These are phyloP conservation scores for Ophiostoma sp. DNA, from an alignment of 2,329 filamentous ascomycete genomes.

Conservation along the genomic window DNA sequence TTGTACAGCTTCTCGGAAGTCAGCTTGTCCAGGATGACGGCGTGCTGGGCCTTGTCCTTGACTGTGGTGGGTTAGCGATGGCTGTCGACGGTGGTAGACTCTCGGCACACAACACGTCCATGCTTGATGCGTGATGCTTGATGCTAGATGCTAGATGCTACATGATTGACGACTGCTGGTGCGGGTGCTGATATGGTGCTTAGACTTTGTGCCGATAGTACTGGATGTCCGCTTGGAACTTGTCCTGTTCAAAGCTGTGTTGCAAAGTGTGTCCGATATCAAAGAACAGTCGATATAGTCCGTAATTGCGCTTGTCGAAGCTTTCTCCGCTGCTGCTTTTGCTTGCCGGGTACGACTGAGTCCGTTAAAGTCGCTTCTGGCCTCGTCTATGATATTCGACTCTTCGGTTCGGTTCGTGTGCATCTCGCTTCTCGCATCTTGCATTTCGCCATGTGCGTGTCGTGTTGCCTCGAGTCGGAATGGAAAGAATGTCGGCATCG, in stretches of 20 bases:
- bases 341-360: too few species aligned
- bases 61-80: conserved; percentile 43
- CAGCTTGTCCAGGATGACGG: conserved; percentile 96
- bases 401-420: neutral
- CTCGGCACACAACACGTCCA: neutral
- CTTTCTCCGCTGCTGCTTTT: too few species aligned
- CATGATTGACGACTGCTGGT: too few species aligned
- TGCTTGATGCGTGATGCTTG: neutral
- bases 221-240: too few species aligned
- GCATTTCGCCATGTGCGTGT: neutral
- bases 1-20: conserved; percentile 98
- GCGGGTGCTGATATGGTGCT: too few species aligned
- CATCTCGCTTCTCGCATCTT: neutral
- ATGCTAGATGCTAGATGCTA: too few species aligned
- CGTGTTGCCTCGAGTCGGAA: neutral
- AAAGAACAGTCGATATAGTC: too few species aligned
- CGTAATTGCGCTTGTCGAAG: too few species aligned
- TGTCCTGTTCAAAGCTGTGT: too few species aligned
- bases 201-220: too few species aligned
- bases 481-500: neutral
- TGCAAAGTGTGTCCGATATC: too few species aligned
- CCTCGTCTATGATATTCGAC: neutral
- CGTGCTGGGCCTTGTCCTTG: conserved; percentile 99
- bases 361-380: too few species aligned
- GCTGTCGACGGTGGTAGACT: neutral